Conservation (phyloP, 352 stramenopile species). For the Phytopythium kandeliae region DNA sequence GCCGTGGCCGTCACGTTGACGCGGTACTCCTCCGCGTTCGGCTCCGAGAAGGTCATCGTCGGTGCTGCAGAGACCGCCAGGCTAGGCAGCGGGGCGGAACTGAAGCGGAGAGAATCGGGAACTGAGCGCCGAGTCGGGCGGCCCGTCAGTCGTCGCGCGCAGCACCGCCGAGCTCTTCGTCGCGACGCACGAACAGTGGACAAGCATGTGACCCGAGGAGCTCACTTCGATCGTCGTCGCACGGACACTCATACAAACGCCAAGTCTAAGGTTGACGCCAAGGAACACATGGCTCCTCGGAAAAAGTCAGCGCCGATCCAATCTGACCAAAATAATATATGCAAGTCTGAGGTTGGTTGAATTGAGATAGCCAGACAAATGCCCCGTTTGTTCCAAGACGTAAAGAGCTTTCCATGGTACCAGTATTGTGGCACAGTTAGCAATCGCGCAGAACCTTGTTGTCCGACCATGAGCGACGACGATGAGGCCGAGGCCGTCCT, state of each 20-base stretch:
- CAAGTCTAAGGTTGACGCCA: too few species aligned
- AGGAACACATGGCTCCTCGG: too few species aligned
- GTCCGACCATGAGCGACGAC: conserved; percentile 1
- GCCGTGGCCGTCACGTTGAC: not conserved
- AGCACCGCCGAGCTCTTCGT: too few species aligned
- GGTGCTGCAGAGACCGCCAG: not conserved
- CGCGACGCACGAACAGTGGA: not conserved
- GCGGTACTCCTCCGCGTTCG: not conserved
- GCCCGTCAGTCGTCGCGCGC: not conserved
- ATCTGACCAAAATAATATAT: not conserved
- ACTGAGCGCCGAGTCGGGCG: not conserved
- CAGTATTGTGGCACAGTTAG: not conserved
- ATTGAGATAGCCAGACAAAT: not conserved
- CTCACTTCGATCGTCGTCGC: not conserved
- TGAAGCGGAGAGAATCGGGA: not conserved
- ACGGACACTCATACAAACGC: not conserved
- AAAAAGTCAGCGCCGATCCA: too few species aligned
- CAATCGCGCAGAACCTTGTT: too few species aligned
- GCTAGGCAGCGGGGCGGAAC: too few species aligned
- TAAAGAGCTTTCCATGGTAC: not conserved
- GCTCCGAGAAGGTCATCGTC: conserved; percentile 2
- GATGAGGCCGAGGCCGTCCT: conserved; percentile 15
- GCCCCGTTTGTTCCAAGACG: not conserved
- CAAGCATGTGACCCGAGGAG: not conserved
- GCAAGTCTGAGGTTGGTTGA: too few species aligned